Evolutionary conservation across 1,284 basidiomycete species (phyloP), one percentile per base, ranked within the genome.

Genomic region (Ganoderma lingzhi): DNA sequence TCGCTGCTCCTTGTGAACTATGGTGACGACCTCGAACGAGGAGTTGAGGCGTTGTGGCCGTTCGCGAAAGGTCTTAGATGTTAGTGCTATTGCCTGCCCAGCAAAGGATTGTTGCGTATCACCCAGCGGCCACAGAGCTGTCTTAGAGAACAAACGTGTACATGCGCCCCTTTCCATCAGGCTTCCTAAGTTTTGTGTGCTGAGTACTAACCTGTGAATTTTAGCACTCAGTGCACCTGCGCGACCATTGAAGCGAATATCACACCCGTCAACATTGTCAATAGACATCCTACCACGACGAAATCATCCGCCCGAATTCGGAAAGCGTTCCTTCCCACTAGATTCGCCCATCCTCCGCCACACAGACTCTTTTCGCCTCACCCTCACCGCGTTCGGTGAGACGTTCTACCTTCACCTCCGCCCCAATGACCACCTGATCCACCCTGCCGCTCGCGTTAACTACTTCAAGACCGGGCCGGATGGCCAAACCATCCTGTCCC

Each of bases 351-450:
- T 81, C 39, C 85, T 92, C 62, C 86, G 83, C 61, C 84, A 89
- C 77, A 84, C 87, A 69, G 91, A 93, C 78, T 87, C 87, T 41
- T 88, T 92, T 77, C 87, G 91, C 42, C 84, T 93, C 66, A 87
- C 85, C 41, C 79, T 93, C 65, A 85, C 86, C 65, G 90, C 89
- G 10, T 92, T 91, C 76, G 85, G 84, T 73, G 85, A 90, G 64
- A 86, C 83, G 23, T 91, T 88, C 77, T 82, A 90, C 76, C 83
- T 93, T 42, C 90, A 95, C 74, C 84, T 95, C 68, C 85, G 86
- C 32, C 93, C 93, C 8, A 94, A 93, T 76, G 86, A 91, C 73
- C 82, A 93, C 74, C 87, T 96, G 67, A 83, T 95, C 67, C 93
- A 95, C 78, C 91, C 93, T 35, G 85, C 90, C 63, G 93, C 93